Conservation (phyloP, 179 eudicot species). For the Sideroxylon spinosum region DNA sequence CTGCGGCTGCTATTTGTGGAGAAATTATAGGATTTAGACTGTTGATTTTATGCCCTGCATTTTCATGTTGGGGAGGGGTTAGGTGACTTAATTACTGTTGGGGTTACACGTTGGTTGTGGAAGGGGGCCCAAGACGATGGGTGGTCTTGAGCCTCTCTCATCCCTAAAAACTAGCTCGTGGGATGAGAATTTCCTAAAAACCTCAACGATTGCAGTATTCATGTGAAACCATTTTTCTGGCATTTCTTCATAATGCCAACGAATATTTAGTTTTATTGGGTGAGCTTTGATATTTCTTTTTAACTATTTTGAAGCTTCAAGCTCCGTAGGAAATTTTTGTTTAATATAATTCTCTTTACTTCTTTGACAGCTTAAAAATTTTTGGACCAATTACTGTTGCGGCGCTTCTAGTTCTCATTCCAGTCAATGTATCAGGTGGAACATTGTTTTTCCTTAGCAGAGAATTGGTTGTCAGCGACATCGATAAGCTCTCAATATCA, state of each 20-base stretch:
- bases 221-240: neutral
- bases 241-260: neutral
- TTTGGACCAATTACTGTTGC: conserved; percentile 62
- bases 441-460: conserved; percentile 61
- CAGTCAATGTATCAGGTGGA: conserved; percentile 74
- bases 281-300: neutral
- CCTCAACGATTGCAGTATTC: neutral
- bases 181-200: too few relatives aligned
- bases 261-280: neutral
- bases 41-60: neutral
- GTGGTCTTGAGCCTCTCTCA: too few relatives aligned
- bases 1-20: neutral
- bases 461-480: conserved; percentile 72
- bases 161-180: too few relatives aligned
- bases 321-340: conserved; percentile 4
- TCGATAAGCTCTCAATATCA: conserved; percentile 93
- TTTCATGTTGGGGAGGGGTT: neutral
- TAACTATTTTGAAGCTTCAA: conserved; percentile 2
- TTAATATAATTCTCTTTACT: conserved; percentile 15
- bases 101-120: too few relatives aligned
- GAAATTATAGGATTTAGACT: neutral
- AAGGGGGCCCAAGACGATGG: too few relatives aligned
- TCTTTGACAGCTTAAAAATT: conserved; percentile 61
- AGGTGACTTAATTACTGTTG: neutral
- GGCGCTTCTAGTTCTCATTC: conserved; percentile 74